Base-by-base conservation (phyloP, 2,329 filamentous ascomycete species). In the Xylariaceae sp. region DNA sequence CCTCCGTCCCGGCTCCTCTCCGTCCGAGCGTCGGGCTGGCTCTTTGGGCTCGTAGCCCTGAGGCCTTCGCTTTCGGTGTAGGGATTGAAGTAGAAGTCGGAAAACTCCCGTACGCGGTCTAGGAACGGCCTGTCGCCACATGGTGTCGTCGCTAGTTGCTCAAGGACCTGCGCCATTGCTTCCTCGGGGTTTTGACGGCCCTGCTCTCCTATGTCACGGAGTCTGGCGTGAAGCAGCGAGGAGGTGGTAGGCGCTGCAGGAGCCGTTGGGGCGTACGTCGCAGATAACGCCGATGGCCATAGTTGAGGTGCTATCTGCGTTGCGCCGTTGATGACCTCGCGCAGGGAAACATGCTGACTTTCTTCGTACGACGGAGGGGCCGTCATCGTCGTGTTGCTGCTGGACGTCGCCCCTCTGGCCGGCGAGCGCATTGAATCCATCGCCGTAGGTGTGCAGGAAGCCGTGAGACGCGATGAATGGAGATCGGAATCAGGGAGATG, bases 331-430 rank as follows among this genome's bases (percentile, higher is more conserved):
- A 54, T 18, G 5, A 54, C 41, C 14, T 47, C 42, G 6, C 42
- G 45, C 12, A 54, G 10, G 7, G 52, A 54, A n/a, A 45, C 45
- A 34, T 51, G 12, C 22, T 54, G 52, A 28, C 52, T 54, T 31
- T 54, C 52, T 19, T 54, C 42, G 41, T 54, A 54, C 19, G 52
- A 54, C 16, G 52, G 52, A 9, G 52, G 52, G 22, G 22, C 22
- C 22, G 22, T 28, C 22, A 28, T 28, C 22, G 7, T 28, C 4
- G 4, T 28, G 22, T 28, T 28, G 22, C 7, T 28, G 22, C 22
- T 28, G 22, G 22, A 28, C 7, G 22, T 28, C 22, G 22, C 22
- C 22, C 22, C 22, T 28, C 22, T 28, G 4, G 22, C 7, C 22
- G 4, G 22, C 22, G 22, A 28, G 4, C 22, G 22, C 22, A 28